Conservation (phyloP, 768 basidiomycete species). For the Rickenella mellea region DNA sequence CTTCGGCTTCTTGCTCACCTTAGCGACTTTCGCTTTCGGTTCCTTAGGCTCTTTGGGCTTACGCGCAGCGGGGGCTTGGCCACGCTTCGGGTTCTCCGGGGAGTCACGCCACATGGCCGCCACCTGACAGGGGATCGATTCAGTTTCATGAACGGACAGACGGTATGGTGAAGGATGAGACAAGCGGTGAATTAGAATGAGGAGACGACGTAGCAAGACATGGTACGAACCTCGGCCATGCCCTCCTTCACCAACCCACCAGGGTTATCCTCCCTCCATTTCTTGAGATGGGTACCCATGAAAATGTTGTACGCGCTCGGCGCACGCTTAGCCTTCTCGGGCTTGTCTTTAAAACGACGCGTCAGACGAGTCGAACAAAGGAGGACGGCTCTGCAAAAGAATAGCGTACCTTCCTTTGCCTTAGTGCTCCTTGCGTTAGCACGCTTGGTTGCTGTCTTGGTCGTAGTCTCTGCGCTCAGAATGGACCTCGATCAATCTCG, state of each 20-base stretch:
- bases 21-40: conserved; percentile 18
- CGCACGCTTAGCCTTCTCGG: conserved; percentile 45
- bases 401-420: conserved; percentile 24
- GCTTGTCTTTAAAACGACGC: conserved; percentile 19
- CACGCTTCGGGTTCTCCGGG: conserved; percentile 57
- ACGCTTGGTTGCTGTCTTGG: conserved; percentile 47
- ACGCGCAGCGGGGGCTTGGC: conserved; percentile 37
- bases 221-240: conserved; percentile 32
- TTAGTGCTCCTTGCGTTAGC: conserved; percentile 34
- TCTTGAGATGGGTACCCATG: conserved; percentile 46
- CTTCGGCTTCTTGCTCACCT: conserved; percentile 10
- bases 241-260: conserved; percentile 41
- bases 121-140: conserved; percentile 44
- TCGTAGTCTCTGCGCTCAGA: conserved; percentile 32
- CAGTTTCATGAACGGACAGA: too few relatives aligned
- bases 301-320: conserved; percentile 52
- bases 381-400: not conserved
- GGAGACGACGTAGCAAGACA: not conserved
- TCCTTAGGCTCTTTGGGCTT: conserved; percentile 20
- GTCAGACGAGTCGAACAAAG: not conserved
- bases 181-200: not conserved
- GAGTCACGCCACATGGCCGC: conserved; percentile 47
- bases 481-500: not conserved
- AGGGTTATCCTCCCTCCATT: conserved; percentile 46
- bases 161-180: not conserved